Evolutionary conservation across 2,329 filamentous ascomycete species (phyloP).

Genomic region (Cryphonectria radicalis): DNA sequence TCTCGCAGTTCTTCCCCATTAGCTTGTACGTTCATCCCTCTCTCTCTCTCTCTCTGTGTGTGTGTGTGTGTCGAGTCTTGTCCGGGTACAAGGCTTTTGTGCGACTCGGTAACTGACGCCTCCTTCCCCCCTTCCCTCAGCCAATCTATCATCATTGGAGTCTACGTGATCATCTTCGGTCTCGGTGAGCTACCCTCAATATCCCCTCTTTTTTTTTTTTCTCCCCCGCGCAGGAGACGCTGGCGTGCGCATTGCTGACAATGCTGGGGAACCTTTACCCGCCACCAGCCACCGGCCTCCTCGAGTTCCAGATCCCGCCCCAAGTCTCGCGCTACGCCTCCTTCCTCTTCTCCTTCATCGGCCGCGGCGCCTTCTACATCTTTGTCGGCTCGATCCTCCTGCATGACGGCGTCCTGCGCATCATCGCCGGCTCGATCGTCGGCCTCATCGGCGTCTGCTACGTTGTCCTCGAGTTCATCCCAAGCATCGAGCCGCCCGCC

Average conservation of each 20-base stretch:
- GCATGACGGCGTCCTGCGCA: conserved; percentile 66
- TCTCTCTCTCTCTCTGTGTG: no score
- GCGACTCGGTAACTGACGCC: conserved; percentile 8
- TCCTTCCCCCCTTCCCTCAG: conserved; percentile 44
- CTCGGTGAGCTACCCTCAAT: conserved; percentile 60
- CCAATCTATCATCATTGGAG: conserved; percentile 75
- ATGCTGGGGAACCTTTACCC: neutral
- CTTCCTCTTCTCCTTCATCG: conserved; percentile 97
- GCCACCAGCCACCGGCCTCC: conserved; percentile 25
- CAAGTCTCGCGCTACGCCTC: conserved; percentile 92
- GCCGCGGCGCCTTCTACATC: conserved; percentile 95
- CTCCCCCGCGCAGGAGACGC: neutral
- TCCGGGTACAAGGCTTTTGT: conserved; percentile 4
- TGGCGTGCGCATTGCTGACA: neutral
- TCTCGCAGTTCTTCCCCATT: conserved; percentile 70
- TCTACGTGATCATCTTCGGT: conserved; percentile 91
- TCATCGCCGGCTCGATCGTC: conserved; percentile 78
- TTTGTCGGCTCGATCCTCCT: conserved; percentile 90
- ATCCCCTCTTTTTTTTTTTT: neutral
- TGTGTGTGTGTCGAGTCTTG: neutral
- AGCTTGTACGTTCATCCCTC: conserved; percentile 56
- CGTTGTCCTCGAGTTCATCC: conserved; percentile 73
- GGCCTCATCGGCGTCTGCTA: conserved; percentile 81
- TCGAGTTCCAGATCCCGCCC: conserved; percentile 91
- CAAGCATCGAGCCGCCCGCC: conserved; percentile 77